A percentile compares a stretch with the other conserved stretches of the same genome.
Evolutionary conservation across 1,284 basidiomycete species (phyloP).

Genomic region (Trichosporon asahii): DNA sequence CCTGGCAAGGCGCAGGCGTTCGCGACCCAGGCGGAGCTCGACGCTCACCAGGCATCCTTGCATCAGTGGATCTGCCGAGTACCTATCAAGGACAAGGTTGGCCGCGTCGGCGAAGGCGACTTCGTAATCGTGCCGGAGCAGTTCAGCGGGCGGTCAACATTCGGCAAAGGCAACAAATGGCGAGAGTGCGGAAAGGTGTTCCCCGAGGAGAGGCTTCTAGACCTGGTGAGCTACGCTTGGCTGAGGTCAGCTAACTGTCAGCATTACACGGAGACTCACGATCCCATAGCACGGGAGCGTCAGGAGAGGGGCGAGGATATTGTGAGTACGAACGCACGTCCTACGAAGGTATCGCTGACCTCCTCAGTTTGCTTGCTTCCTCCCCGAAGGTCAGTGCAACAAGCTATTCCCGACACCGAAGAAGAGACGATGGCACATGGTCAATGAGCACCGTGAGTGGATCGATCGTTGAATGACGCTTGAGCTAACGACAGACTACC

Average conservation of each 20-base stretch:
- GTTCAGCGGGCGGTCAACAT: constrained; percentile 25
- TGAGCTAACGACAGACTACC: constrained; percentile 56
- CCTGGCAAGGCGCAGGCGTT: constrained; percentile 61
- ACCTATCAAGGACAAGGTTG: constrained; percentile 33
- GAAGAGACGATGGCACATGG: constrained; percentile 71
- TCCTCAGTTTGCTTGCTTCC: constrained; percentile 73
- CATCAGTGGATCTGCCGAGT: constrained; percentile 74
- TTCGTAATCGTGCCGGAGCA: constrained; percentile 29
- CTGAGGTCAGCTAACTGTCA: constrained; percentile 42
- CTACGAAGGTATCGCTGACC: constrained; percentile 11
- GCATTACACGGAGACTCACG: constrained; percentile 85
- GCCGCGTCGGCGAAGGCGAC: constrained; percentile 40
- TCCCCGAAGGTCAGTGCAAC: constrained; percentile 58
- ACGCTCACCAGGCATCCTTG: constrained; percentile 73
- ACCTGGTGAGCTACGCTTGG: constrained; percentile 60
- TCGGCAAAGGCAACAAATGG: constrained; percentile 22
- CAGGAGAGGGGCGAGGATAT: constrained; percentile 83
- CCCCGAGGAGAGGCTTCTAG: constrained; percentile 70
- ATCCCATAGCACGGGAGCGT: constrained; percentile 68
- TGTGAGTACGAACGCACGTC: constrained; percentile 56
- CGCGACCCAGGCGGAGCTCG: constrained; percentile 63
- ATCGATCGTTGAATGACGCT: neutral
- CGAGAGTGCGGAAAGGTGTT: constrained; percentile 72
- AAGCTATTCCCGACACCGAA: constrained; percentile 71
- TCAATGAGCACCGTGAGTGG: constrained; percentile 63